Conservation (phyloP, 2,329 filamentous ascomycete genomes). For the Biscogniauxia sp. region DNA sequence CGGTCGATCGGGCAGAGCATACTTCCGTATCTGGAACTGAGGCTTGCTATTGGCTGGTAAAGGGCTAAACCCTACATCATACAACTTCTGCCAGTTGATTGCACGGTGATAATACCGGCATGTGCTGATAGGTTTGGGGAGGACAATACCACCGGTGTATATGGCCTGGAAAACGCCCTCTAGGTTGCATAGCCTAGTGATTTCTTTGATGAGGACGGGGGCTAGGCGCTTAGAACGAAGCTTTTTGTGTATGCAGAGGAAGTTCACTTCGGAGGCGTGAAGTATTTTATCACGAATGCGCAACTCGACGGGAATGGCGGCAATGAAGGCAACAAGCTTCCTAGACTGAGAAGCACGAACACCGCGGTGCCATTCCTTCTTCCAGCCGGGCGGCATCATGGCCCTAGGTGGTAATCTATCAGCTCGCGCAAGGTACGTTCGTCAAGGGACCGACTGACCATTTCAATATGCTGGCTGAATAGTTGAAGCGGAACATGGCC, state of each 20-base stretch:
- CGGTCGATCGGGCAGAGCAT: slow-evolving; percentile 74
- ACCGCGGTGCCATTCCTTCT: slow-evolving; percentile 90
- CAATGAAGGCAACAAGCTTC: slow-evolving; percentile 94
- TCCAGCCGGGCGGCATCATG: slow-evolving; percentile 91
- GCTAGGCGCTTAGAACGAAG: slow-evolving; percentile 88
- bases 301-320: slow-evolving; percentile 82
- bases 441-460: slow-evolving; percentile 58
- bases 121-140: slow-evolving; percentile 88
- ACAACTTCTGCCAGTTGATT: slow-evolving; percentile 93
- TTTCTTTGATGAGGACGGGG: slow-evolving; percentile 95
- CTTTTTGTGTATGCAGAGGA: slow-evolving; percentile 97
- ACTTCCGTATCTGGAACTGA: slow-evolving; percentile 80
- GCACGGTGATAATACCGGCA: slow-evolving; percentile 94
- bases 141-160: slow-evolving; percentile 87
- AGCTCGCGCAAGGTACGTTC: slow-evolving; percentile 1
- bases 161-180: slow-evolving; percentile 90
- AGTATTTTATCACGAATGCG: slow-evolving; percentile 75
- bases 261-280: slow-evolving; percentile 90
- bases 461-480: slow-evolving; percentile 82
- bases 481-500: slow-evolving; percentile 97
- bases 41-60: slow-evolving; percentile 82
- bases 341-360: slow-evolving; percentile 79
- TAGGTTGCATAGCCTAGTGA: slow-evolving; percentile 87
- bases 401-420: slow-evolving; percentile 57
- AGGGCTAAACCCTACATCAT: slow-evolving; percentile 91